Percentiles rank a stretch among this genome's conserved stretches.
phyloP scores from a whole-genome alignment of 371 early-diverging fungal genomes.

The Actinomucor elegans region DNA sequence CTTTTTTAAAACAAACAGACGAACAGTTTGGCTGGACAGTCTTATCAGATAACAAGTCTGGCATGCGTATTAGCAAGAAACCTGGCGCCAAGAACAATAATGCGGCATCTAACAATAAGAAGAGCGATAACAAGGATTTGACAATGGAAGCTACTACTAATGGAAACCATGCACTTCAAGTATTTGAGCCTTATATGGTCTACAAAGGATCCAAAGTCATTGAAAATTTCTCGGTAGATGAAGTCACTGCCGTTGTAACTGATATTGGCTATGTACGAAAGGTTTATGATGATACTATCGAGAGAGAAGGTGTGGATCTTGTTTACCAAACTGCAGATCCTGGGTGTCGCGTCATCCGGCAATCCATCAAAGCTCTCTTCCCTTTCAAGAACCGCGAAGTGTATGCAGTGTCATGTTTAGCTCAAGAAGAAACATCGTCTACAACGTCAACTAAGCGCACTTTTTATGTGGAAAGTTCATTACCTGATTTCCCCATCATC shows the following conservation, averaged over 20 bases:
- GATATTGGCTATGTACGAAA: conserved; percentile 40
- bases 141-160: background rate
- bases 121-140: background rate
- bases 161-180: too few species aligned
- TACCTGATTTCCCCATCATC: conserved; percentile 28
- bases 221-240: conserved; percentile 58
- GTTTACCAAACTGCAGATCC: conserved; percentile 29
- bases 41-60: conserved; percentile 49
- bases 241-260: conserved; percentile 53
- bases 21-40: conserved; percentile 53
- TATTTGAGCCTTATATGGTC: conserved; percentile 53
- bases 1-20: conserved; percentile 30
- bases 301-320: conserved; percentile 34
- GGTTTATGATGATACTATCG: conserved; percentile 47
- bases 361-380: conserved; percentile 51
- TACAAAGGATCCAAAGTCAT: conserved; percentile 59
- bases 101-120: background rate
- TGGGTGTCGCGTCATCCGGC: conserved; percentile 47
- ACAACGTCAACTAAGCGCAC: conserved; percentile 23
- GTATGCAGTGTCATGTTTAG: conserved; percentile 33
- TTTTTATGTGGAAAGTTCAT: conserved; percentile 38
- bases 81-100: conserved; percentile 20
- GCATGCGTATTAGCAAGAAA: conserved; percentile 46
- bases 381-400: conserved; percentile 51
- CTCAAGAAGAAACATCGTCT: conserved; percentile 31